These are phyloP conservation scores for Arctium lappa DNA, from an alignment of 129 eudicot species.

Conservation along the genomic window DNA sequence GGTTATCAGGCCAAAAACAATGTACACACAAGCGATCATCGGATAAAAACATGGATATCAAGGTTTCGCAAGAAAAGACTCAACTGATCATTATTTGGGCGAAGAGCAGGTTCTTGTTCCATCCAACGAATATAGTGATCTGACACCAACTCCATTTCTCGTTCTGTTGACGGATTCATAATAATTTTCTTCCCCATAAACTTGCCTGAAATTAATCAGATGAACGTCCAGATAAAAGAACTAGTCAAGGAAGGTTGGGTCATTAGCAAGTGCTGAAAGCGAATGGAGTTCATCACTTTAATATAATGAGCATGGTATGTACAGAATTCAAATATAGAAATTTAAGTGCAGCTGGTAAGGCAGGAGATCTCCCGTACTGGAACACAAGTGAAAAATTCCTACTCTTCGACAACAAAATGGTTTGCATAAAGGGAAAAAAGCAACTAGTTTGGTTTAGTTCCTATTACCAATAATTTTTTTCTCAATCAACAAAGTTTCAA, in stretches of 20 bases:
- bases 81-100: conserved; percentile 1
- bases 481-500: background rate
- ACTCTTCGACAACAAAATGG: background rate
- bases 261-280: background rate
- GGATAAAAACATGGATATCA: background rate
- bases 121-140: conserved; percentile 26
- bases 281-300: background rate
- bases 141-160: conserved; percentile 29
- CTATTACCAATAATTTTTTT: background rate
- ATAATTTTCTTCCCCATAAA: conserved; percentile 73
- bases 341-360: background rate
- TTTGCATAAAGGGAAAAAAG: background rate
- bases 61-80: conserved; percentile 2
- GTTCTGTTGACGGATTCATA: conserved; percentile 35
- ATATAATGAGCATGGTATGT: background rate
- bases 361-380: too few relatives aligned
- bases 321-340: background rate
- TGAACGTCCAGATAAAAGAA: background rate
- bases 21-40: background rate
- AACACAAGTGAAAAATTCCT: background rate
- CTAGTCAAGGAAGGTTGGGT: background rate
- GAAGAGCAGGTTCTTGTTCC: background rate
- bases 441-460: background rate
- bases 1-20: background rate
- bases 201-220: conserved; percentile 45